Percentiles rank a stretch among this genome's conserved stretches.
phyloP scores from a whole-genome alignment of 164 flowering plant species.

The Santalum album region DNA sequence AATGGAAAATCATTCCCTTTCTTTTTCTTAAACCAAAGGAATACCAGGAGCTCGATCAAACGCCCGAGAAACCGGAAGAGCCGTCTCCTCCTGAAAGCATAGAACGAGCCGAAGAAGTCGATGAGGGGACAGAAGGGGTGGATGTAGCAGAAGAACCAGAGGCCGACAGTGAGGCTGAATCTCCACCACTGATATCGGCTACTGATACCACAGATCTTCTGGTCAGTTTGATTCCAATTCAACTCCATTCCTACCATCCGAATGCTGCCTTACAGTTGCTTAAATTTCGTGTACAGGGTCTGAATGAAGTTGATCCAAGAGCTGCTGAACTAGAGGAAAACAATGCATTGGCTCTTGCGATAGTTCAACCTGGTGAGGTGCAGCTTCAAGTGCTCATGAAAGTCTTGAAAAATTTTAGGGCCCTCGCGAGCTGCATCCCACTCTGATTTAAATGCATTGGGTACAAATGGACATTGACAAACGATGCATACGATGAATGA shows the following conservation, averaged over 20 bases:
- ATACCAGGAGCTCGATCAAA: conserved; percentile 32
- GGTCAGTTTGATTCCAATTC: conserved; percentile 24
- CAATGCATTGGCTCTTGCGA: conserved; percentile 94
- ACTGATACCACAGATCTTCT: conserved; percentile 58
- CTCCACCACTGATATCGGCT: conserved; percentile 29
- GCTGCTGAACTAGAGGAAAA: conserved; percentile 70
- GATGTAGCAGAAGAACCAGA: conserved; percentile 34
- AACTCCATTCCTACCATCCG: background rate
- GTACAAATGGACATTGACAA: too few relatives aligned
- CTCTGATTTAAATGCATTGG: too few relatives aligned
- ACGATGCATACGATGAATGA: too few relatives aligned
- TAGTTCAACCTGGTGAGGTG: conserved; percentile 57
- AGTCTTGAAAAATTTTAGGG: too few relatives aligned
- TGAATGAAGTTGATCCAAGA: conserved; percentile 62
- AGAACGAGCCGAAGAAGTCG: conserved; percentile 26
- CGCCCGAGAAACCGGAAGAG: conserved; percentile 35
- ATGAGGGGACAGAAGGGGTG: conserved; percentile 7
- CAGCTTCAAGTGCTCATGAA: background rate
- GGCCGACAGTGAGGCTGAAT: conserved; percentile 33
- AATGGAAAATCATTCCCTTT: too few relatives aligned
- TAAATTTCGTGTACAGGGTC: conserved; percentile 56
- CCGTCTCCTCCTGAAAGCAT: conserved; percentile 23
- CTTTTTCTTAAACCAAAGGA: too few relatives aligned
- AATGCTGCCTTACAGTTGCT: too few relatives aligned
- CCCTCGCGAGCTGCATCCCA: too few relatives aligned